Evolutionary conservation across 2,329 filamentous ascomycete species (phyloP), one percentile per base, ranked within the genome.

Genomic region (Xylaria sp.): DNA sequence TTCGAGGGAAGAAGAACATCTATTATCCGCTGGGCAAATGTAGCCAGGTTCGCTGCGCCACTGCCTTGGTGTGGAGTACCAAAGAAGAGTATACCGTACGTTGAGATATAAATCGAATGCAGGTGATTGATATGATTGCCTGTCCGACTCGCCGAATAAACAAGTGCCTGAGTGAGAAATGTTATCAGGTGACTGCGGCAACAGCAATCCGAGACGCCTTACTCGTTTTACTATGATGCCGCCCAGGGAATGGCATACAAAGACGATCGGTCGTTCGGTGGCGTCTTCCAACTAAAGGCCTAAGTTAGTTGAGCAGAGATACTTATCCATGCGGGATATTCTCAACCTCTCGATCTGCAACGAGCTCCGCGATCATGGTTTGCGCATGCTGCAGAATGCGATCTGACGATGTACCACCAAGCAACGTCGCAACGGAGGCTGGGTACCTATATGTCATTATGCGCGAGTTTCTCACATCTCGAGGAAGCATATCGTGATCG

Each of bases 381-480:
- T 65, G 64, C n/a, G 62, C 66, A 9, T 66, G 66, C 41, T 70
- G 57, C 18, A 65, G 48, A 25, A 65, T 65, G 25, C 63, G 62
- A 60, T 70, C 66, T 2, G 65, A 70, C 9, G 65, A 69, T 0
- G 69, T 62, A 18, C 58, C 31, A 3, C 50, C 65, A 3, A 69
- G 51, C 12, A 71, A 2, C 3, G 58, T 37, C 37, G 57, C 69
- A 28, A 69, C 63, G 15, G 58, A 63, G 20, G 66, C 62, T 2
- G 58, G 63, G 51, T 71, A 66, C 15, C 69, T 50, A 37, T 66
- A 71, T 34, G 66, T 71, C 62, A 69, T 46, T 10, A 69, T 63
- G 28, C 66, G 63, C 9, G 65, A 63, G 37, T 67, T 60, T 48
- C 51, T 63, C 15, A 70, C 52, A 37, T 69, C 69, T 23, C 39